Conservation (phyloP, 106 monocot genomes). For the Allium cepa region DNA sequence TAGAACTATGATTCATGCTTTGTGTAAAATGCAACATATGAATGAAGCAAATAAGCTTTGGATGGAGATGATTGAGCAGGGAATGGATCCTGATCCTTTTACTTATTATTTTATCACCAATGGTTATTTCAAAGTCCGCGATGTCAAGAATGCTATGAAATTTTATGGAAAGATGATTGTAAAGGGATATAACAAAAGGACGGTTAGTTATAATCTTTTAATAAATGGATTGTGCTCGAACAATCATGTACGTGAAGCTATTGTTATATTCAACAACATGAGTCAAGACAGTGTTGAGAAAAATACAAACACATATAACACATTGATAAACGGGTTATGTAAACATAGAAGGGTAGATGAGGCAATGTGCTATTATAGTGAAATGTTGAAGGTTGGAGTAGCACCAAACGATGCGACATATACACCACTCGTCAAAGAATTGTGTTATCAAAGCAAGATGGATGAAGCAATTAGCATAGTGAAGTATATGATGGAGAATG, state of each 20-base stretch:
- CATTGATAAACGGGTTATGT: conserved; percentile 51
- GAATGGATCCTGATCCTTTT: conserved; percentile 37
- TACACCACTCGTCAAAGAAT: conserved; percentile 28
- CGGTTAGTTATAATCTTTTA: conserved; percentile 41
- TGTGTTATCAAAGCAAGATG: conserved; percentile 37
- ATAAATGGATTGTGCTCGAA: conserved; percentile 40
- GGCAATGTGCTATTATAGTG: conserved; percentile 22
- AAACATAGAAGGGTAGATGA: conserved; percentile 19
- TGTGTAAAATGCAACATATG: conserved; percentile 35
- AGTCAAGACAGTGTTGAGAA: conserved; percentile 18
- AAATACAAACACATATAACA: conserved; percentile 51
- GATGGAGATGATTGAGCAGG: conserved; percentile 43
- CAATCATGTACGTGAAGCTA: conserved; percentile 25
- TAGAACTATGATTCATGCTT: conserved; percentile 42
- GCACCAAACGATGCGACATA: conserved; percentile 38
- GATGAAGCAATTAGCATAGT: conserved; percentile 29
- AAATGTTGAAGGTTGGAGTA: conserved; percentile 20
- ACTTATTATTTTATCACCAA: conserved; percentile 31
- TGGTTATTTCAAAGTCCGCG: conserved; percentile 34
- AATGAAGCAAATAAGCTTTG: conserved; percentile 27
- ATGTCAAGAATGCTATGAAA: conserved; percentile 25
- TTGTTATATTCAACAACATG: conserved; percentile 35
- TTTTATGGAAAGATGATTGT: conserved; percentile 46
- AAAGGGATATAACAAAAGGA: conserved; percentile 29
- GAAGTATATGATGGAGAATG: conserved; percentile 31